Conservation (phyloP, 129 eudicot species). For the Logfia minima region DNA sequence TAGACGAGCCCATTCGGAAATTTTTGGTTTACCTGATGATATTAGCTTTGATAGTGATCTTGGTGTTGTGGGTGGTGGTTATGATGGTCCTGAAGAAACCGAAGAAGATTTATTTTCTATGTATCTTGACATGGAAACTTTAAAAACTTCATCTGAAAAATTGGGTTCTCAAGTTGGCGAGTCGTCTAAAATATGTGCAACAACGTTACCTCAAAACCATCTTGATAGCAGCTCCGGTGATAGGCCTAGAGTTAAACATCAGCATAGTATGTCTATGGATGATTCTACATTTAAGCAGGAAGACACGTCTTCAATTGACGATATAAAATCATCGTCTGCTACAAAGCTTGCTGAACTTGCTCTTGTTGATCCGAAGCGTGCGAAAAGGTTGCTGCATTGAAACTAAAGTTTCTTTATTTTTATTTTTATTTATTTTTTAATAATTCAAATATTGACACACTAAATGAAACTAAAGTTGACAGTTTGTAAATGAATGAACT, state of each 20-base stretch:
- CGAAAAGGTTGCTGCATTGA: constrained; percentile 51
- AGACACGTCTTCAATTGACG: constrained; percentile 39
- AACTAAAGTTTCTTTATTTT: neutral
- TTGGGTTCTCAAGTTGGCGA: constrained; percentile 37
- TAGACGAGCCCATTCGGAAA: constrained; percentile 79
- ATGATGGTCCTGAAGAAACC: constrained; percentile 80
- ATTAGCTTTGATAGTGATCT: constrained; percentile 79
- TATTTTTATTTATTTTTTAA: no score
- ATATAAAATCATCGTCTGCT: constrained; percentile 67
- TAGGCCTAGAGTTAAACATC: constrained; percentile 56
- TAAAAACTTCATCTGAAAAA: constrained; percentile 58
- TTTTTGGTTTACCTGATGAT: constrained; percentile 80
- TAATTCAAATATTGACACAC: no score
- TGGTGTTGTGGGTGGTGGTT: constrained; percentile 63
- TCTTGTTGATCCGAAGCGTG: constrained; percentile 77
- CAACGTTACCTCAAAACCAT: constrained; percentile 18
- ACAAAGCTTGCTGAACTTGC: constrained; percentile 87
- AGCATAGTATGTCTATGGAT: constrained; percentile 84
- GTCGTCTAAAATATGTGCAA: neutral
- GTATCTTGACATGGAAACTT: constrained; percentile 88
- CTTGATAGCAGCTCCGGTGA: constrained; percentile 29
- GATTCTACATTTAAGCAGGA: constrained; percentile 39
- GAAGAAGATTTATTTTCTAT: constrained; percentile 81
- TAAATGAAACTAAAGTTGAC: neutral
- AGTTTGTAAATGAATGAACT: neutral